Conservation (phyloP, 1,139 yeast genomes). For the Yamadazyma triangularis region DNA sequence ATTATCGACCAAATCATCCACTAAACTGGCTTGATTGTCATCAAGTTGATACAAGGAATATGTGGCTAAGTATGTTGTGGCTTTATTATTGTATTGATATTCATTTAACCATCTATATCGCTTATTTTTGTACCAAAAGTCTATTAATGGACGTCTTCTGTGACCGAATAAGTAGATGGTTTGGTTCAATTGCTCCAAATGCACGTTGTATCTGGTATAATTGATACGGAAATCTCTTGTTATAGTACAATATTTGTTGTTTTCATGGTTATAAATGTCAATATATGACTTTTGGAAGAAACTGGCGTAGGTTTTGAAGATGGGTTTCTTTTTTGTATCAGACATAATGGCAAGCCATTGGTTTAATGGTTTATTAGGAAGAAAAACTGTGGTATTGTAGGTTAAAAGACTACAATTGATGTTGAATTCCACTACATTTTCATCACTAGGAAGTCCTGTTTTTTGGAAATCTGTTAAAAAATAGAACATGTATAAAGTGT, state of each 20-base stretch:
- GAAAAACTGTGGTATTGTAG: neutral
- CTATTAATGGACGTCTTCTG: constrained; percentile 3
- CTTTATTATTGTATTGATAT: neutral
- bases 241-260: neutral
- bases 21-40: neutral
- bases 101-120: constrained; percentile 5
- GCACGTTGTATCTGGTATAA: neutral
- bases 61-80: neutral
- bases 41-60: constrained; percentile 1
- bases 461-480: neutral
- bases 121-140: constrained; percentile 3
- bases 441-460: neutral
- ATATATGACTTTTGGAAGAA: neutral
- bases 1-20: neutral
- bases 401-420: neutral
- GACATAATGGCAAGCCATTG: neutral
- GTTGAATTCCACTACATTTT: neutral
- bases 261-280: neutral
- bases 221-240: neutral
- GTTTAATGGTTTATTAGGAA: neutral
- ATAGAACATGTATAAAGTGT: no score
- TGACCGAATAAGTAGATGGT: constrained; percentile 2
- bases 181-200: neutral
- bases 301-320: neutral
- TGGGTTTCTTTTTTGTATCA: neutral